phyloP scores from a whole-genome alignment of 2,329 filamentous ascomycete species.

The Raffaelea arxii region DNA sequence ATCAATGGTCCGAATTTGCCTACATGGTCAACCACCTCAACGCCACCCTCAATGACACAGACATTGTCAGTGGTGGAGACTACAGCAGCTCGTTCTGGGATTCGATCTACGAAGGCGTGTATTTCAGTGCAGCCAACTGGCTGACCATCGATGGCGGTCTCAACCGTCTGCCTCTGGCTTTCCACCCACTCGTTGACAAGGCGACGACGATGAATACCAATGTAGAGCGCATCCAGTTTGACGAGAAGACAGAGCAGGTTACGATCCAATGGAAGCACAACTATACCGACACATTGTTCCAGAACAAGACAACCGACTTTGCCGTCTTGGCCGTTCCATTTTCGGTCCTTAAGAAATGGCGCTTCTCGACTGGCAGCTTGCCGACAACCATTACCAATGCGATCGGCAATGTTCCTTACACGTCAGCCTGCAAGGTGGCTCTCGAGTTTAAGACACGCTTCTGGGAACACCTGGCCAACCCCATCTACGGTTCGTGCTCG shows the following conservation, averaged over 20 bases:
- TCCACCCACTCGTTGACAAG: constrained; percentile 50
- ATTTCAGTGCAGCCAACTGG: constrained; percentile 51
- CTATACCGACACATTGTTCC: constrained; percentile 25
- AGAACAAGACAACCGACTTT: constrained; percentile 52
- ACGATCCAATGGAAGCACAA: constrained; percentile 46
- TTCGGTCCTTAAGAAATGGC: constrained; percentile 52
- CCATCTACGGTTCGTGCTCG: constrained; percentile 56
- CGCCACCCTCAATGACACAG: constrained; percentile 42
- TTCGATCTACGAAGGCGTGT: constrained; percentile 44
- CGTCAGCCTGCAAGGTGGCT: constrained; percentile 45
- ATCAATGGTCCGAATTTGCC: constrained; percentile 55
- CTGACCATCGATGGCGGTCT: constrained; percentile 51
- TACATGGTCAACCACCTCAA: constrained; percentile 52
- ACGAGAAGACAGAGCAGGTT: constrained; percentile 40
- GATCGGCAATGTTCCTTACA: constrained; percentile 36
- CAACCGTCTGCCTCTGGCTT: constrained; percentile 49
- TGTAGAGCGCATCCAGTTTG: constrained; percentile 46
- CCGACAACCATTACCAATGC: constrained; percentile 33
- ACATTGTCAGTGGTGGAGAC: constrained; percentile 33
- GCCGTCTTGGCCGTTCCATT: constrained; percentile 57
- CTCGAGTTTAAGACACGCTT: constrained; percentile 59
- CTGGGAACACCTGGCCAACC: constrained; percentile 40
- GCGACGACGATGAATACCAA: constrained; percentile 45
- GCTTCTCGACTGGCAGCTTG: constrained; percentile 26
- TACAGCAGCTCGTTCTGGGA: constrained; percentile 36